These are phyloP conservation scores for Epichloe typhina DNA, from an alignment of 2,329 filamentous ascomycete species.

Conservation along the genomic window DNA sequence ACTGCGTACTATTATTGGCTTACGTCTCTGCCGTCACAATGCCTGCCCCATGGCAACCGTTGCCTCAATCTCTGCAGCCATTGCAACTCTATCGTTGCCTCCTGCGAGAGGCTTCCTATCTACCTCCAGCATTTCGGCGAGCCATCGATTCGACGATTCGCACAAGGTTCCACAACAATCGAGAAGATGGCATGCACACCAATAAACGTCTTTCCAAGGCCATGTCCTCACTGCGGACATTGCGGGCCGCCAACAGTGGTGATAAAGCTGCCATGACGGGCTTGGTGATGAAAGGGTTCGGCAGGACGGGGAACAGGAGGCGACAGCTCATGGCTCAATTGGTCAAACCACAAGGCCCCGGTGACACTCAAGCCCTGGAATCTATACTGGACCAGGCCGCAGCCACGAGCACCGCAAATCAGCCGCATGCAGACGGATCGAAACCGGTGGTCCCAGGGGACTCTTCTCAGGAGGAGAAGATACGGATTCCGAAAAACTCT, in stretches of 20 bases:
- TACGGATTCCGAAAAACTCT: constrained; percentile 10
- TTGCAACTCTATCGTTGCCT: constrained; percentile 42
- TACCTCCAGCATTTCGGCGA: constrained; percentile 36
- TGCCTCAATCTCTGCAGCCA: constrained; percentile 14
- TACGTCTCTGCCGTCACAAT: constrained; percentile 8
- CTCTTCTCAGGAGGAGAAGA: neutral
- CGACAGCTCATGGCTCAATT: constrained; percentile 32
- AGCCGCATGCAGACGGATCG: neutral
- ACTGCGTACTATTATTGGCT: neutral
- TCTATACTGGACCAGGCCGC: constrained; percentile 10
- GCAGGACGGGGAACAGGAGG: constrained; percentile 36
- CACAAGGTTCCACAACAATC: constrained; percentile 31
- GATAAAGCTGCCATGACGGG: constrained; percentile 31
- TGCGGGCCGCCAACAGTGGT: constrained; percentile 42
- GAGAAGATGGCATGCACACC: constrained; percentile 14
- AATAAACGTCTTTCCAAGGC: constrained; percentile 26
- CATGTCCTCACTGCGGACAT: constrained; percentile 27
- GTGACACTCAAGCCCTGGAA: constrained; percentile 28
- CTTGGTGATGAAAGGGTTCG: constrained; percentile 38
- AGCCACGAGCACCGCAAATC: neutral
- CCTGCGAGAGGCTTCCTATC: constrained; percentile 47
- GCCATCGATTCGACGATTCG: constrained; percentile 31
- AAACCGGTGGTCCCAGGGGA: neutral
- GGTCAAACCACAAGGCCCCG: constrained; percentile 22
- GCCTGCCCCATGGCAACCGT: constrained; percentile 15